Percentiles rank a stretch among this genome's conserved stretches.
Conservation (phyloP, 1,284 basidiomycete genomes). For the Ustilago crameri region DNA sequence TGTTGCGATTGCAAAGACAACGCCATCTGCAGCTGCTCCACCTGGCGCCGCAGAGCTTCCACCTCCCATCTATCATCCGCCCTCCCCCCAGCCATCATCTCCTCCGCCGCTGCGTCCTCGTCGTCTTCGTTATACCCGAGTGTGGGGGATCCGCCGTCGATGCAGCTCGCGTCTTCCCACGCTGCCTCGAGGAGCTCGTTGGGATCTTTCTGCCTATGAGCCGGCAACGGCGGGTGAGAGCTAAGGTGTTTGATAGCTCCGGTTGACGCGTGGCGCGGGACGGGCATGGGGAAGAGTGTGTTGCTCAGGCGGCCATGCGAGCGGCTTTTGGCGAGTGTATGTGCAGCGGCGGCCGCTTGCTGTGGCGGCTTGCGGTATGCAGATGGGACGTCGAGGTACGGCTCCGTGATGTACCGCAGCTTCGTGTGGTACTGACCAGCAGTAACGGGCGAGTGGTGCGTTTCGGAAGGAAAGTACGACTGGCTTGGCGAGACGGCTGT, state of each 20-base stretch:
- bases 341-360: too few species aligned
- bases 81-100: too few species aligned
- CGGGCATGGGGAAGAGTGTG: too few species aligned
- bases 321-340: too few species aligned
- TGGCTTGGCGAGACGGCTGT: slow-evolving; percentile 4
- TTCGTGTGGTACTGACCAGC: neutral
- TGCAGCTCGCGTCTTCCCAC: slow-evolving; percentile 32
- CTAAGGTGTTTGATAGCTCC: too few species aligned
- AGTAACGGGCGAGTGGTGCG: too few species aligned
- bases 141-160: slow-evolving; percentile 4
- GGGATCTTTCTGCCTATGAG: neutral
- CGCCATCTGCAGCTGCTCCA: slow-evolving; percentile 48
- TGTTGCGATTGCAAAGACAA: slow-evolving; percentile 28
- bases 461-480: too few species aligned
- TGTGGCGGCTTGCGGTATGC: neutral
- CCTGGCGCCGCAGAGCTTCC: slow-evolving; percentile 31
- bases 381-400: neutral
- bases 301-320: too few species aligned
- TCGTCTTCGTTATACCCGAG: neutral
- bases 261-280: too few species aligned
- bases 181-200: slow-evolving; percentile 21
- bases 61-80: slow-evolving; percentile 30
- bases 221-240: too few species aligned
- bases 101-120: too few species aligned
- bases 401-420: slow-evolving; percentile 1